Conservation (phyloP, 495 filamentous ascomycete genomes). For the Achaetomiella virescens region DNA sequence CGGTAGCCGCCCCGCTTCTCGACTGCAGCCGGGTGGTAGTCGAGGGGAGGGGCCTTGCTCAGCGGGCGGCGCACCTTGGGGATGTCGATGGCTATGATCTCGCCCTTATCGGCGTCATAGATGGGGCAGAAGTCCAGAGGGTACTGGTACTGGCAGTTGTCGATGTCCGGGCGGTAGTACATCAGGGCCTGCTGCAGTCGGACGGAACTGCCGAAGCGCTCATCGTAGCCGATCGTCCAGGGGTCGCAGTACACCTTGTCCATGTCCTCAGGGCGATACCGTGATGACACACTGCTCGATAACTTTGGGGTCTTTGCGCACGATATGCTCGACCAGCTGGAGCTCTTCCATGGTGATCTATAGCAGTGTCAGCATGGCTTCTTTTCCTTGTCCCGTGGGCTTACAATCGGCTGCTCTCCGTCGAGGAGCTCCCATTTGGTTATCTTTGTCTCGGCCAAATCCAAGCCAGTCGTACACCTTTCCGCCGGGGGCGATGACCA, state of each 20-base stretch:
- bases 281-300: conserved; percentile 83
- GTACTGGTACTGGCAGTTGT: conserved; percentile 86
- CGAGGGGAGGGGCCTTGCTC: conserved; percentile 66
- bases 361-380: conserved; percentile 9
- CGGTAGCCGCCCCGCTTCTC: conserved; percentile 72
- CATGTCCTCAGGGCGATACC: conserved; percentile 89
- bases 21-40: conserved; percentile 72
- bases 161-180: conserved; percentile 85
- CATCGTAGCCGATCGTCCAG: conserved; percentile 95
- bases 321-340: conserved; percentile 75
- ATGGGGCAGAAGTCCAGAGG: conserved; percentile 95
- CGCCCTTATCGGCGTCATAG: conserved; percentile 73
- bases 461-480: conserved; percentile 83
- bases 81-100: conserved; percentile 86
- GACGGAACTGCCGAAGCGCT: conserved; percentile 73
- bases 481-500: conserved; percentile 73
- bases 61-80: conserved; percentile 72
- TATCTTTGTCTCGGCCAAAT: conserved; percentile 66
- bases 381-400: conserved; percentile 10
- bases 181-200: conserved; percentile 90
- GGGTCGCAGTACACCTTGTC: conserved; percentile 83
- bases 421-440: conserved; percentile 69
- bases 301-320: conserved; percentile 75
- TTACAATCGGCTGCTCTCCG: conserved; percentile 75
- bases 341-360: conserved; percentile 94